phyloP scores from a whole-genome alignment of 169 alveolate genomes.

The Plasmodium gallinaceum region DNA sequence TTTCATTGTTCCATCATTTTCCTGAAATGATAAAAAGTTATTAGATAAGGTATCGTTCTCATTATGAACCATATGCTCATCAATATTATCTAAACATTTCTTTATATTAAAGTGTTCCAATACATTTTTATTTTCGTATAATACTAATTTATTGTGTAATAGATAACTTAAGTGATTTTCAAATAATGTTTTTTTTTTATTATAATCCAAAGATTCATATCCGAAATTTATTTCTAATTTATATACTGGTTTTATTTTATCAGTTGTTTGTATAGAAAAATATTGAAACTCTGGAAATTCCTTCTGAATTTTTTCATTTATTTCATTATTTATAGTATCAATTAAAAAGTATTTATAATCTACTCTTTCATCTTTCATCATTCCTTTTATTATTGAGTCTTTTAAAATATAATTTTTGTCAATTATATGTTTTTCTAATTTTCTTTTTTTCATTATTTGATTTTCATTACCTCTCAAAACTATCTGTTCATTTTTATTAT shows the following conservation, averaged over 20 bases:
- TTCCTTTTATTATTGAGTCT: slow-evolving; percentile 41
- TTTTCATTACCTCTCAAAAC: slow-evolving; percentile 5
- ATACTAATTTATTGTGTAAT: slow-evolving; percentile 9
- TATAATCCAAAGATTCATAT: slow-evolving; percentile 47
- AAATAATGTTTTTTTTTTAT: slow-evolving; percentile 22
- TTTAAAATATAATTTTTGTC: slow-evolving; percentile 67
- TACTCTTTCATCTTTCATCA: slow-evolving; percentile 60
- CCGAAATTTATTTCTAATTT: slow-evolving; percentile 75
- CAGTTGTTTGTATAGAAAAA: slow-evolving; percentile 57
- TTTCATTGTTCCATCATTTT: slow-evolving; percentile 16
- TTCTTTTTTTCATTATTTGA: slow-evolving; percentile 40
- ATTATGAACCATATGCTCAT: slow-evolving; percentile 12
- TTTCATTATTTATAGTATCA: slow-evolving; percentile 71
- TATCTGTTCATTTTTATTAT: neutral
- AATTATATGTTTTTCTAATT: slow-evolving; percentile 63
- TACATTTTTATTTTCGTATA: slow-evolving; percentile 55
- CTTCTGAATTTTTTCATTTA: slow-evolving; percentile 61
- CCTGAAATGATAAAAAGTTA: slow-evolving; percentile 41
- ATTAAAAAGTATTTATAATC: slow-evolving; percentile 67
- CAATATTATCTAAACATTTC: slow-evolving; percentile 67
- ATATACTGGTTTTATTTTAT: slow-evolving; percentile 30
- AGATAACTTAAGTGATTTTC: slow-evolving; percentile 42
- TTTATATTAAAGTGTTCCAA: slow-evolving; percentile 37
- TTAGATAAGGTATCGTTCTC: slow-evolving; percentile 48
- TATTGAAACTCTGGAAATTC: slow-evolving; percentile 47